Evolutionary conservation across 345 rosid genomes (phyloP), one percentile per base, ranked within the genome.

Genomic region (Bruguiera parviflora): DNA sequence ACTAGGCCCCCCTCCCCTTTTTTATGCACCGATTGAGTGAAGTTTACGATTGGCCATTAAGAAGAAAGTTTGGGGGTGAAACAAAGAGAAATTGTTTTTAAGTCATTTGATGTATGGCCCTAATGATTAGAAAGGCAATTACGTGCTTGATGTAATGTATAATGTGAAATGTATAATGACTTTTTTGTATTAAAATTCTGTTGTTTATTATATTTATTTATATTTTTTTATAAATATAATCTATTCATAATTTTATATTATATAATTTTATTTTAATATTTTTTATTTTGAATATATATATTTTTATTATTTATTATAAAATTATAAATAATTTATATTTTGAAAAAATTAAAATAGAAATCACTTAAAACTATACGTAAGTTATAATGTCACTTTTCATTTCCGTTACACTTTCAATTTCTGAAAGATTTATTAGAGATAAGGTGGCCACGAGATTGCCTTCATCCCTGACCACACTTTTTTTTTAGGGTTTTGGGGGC

Each of bases 41-140:
- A 28, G 53, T 29, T 59, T 15, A 32, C 35, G 66, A 35, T 72
- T 72, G 70, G 66, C n/a, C 59, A 22, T 24, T 22, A 25, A 27
- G n/a, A 68, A 27, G 66, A 53, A 74, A 71, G 68, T 47, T 32
- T 15, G 60, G 6, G 39, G 68, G 35, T 7, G 64, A 66, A 72
- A 73, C 70, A 66, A 69, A 70, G 69, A 53, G 53, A 66, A 73
- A 72, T 66, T 69, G 29, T 32, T 58, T 66, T 31, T 60, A 59
- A 62, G 73, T 64, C 75, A 70, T 61, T 52, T 66, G 72, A 74
- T 67, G 73, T 49, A 72, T 67, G 77, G 31, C 49, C 66, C 64
- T 77, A 75, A 83, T 80, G 69, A 80, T 75, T 77, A 71, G 82
- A 62, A 64, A 73, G 39, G 27, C 75, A 29, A 80, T 78, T 68